Conservation (phyloP, 257 asterid genomes). For the Verbascum thapsus region DNA sequence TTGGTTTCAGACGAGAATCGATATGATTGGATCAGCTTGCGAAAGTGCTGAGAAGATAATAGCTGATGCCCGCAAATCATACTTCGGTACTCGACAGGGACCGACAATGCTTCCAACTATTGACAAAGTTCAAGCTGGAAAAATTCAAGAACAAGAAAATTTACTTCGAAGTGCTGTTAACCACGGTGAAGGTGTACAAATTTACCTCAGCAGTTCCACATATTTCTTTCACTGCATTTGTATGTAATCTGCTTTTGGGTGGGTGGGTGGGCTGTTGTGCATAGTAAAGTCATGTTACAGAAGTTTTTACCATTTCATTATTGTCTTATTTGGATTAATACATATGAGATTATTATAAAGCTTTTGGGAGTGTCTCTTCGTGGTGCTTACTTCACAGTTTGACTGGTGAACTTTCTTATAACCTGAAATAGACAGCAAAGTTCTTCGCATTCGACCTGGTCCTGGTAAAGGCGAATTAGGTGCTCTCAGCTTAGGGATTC, state of each 20-base stretch:
- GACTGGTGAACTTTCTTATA: constrained; percentile 14
- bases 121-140: constrained; percentile 98
- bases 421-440: not conserved
- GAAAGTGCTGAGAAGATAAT: constrained; percentile 97
- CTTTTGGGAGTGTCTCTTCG: not conserved
- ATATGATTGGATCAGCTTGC: constrained; percentile 89
- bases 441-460: not conserved
- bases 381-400: not conserved
- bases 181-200: constrained; percentile 82
- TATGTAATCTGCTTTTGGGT: constrained; percentile 9
- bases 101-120: constrained; percentile 85
- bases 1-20: constrained; percentile 71
- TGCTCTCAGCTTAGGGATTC: constrained; percentile 7
- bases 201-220: constrained; percentile 25
- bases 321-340: constrained; percentile 14
- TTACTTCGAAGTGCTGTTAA: constrained; percentile 89
- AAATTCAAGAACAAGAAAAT: constrained; percentile 95
- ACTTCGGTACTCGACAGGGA: constrained; percentile 93
- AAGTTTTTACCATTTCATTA: not conserved
- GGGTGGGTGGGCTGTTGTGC: constrained; percentile 21
- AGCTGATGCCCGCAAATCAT: constrained; percentile 85
- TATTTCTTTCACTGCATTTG: constrained; percentile 21
- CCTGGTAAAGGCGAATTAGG: constrained; percentile 17
- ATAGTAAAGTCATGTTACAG: constrained; percentile 11
- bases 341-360: not conserved